Conservation (phyloP, 2,329 filamentous ascomycete species). For the Phaeomoniella chlamydospora region DNA sequence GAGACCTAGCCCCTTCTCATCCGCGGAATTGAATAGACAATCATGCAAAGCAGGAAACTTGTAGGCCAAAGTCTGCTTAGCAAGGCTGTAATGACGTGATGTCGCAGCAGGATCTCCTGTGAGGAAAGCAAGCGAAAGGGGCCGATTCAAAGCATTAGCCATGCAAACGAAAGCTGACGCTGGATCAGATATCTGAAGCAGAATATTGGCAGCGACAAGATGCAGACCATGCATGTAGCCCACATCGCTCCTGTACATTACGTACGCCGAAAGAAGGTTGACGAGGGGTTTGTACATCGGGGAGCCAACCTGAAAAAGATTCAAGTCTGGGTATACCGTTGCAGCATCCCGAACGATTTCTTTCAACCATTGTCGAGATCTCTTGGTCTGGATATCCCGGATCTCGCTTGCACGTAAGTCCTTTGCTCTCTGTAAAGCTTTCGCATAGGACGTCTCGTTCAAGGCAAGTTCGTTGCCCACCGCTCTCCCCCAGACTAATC, state of each 20-base stretch:
- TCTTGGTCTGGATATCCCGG: slow-evolving; percentile 24
- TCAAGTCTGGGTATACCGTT: slow-evolving; percentile 41
- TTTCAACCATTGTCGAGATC: slow-evolving; percentile 35
- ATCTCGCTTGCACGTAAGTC: slow-evolving; percentile 13
- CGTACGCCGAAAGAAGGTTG: slow-evolving; percentile 47
- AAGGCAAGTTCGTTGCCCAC: slow-evolving; percentile 48
- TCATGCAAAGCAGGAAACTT: slow-evolving; percentile 41
- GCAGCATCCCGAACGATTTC: slow-evolving; percentile 39
- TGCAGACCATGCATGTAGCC: slow-evolving; percentile 46
- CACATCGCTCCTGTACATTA: slow-evolving; percentile 48
- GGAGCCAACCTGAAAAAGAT: slow-evolving; percentile 39
- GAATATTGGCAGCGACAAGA: slow-evolving; percentile 42
- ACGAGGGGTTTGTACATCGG: slow-evolving; percentile 40
- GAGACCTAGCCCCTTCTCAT: slow-evolving; percentile 12
- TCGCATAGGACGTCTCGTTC: slow-evolving; percentile 38
- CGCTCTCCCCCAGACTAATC: slow-evolving; percentile 43
- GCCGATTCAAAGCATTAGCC: slow-evolving; percentile 46
- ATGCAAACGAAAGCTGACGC: slow-evolving; percentile 42
- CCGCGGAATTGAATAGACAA: slow-evolving; percentile 27
- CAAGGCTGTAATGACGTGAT: slow-evolving; percentile 38
- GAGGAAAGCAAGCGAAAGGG: slow-evolving; percentile 46
- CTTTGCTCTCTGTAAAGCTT: slow-evolving; percentile 41
- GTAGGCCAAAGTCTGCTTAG: slow-evolving; percentile 40
- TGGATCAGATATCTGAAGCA: slow-evolving; percentile 39
- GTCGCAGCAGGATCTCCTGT: slow-evolving; percentile 42